These are phyloP conservation scores for Exophiala calicioides DNA, from an alignment of 2,329 filamentous ascomycete species.

Conservation along the genomic window DNA sequence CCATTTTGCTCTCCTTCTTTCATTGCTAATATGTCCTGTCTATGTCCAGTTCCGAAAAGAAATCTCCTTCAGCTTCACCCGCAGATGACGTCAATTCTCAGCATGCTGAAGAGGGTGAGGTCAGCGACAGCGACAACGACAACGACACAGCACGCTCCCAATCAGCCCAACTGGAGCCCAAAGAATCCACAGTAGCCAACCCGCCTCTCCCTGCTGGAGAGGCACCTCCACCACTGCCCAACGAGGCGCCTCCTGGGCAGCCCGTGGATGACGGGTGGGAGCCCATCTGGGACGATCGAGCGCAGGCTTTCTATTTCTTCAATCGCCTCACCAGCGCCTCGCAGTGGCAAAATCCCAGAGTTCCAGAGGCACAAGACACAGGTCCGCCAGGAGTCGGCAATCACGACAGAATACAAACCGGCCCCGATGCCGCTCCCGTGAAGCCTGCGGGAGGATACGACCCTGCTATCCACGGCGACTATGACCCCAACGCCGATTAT, in stretches of 20 bases:
- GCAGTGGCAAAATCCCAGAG: slow-evolving; percentile 85
- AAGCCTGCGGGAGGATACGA: slow-evolving; percentile 73
- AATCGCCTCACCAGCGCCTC: slow-evolving; percentile 74
- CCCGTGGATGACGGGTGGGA: slow-evolving; percentile 72
- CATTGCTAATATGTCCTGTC: slow-evolving; percentile 32
- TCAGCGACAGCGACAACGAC: slow-evolving; percentile 22
- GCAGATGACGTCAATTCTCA: slow-evolving; percentile 6
- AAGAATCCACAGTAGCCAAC: slow-evolving; percentile 8
- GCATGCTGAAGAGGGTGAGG: slow-evolving; percentile 17
- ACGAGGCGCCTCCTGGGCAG: slow-evolving; percentile 51
- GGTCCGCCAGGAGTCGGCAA: slow-evolving; percentile 32
- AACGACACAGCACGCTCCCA: slow-evolving; percentile 9
- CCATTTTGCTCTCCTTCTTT: slow-evolving; percentile 28
- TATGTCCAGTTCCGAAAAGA: slow-evolving; percentile 28
- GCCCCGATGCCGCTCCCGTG: slow-evolving; percentile 40
- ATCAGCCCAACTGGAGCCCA: slow-evolving; percentile 8
- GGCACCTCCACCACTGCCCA: slow-evolving; percentile 53
- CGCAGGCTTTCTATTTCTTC: slow-evolving; percentile 77
- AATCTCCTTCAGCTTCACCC: slow-evolving; percentile 11
- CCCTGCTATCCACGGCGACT: slow-evolving; percentile 92
- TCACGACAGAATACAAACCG: slow-evolving; percentile 36
- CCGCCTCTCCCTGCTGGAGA: slow-evolving; percentile 46
- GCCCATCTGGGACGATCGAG: slow-evolving; percentile 70
- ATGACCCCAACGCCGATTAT: slow-evolving; percentile 95
- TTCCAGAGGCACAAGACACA: slow-evolving; percentile 51